Conservation (phyloP, 192 early-diverging fungal species). For the Gamsiella multidivaricata region DNA sequence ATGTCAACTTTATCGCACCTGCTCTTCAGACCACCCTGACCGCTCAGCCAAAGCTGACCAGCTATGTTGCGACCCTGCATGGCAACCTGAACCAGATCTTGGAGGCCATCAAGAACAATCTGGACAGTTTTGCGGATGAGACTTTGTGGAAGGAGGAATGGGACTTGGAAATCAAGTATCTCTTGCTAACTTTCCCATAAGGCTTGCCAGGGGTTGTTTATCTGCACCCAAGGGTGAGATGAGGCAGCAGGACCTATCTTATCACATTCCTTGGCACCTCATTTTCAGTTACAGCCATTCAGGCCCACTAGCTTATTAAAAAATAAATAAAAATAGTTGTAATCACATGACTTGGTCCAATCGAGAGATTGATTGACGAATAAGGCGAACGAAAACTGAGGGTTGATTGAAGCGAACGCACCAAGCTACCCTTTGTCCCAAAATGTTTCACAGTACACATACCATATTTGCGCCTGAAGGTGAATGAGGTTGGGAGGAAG, state of each 20-base stretch:
- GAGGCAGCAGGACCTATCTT: conserved; percentile 6
- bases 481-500: too few species aligned
- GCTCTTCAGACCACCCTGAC: conserved; percentile 15
- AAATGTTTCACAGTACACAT: too few species aligned
- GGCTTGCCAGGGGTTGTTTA: too few species aligned
- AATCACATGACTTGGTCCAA: too few species aligned
- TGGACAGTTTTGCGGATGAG: conserved; percentile 34
- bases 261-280: background rate
- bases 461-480: too few species aligned
- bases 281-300: background rate
- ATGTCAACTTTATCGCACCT: conserved; percentile 29
- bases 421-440: too few species aligned
- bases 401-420: too few species aligned
- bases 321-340: background rate
- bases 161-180: conserved; percentile 41
- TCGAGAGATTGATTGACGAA: too few species aligned
- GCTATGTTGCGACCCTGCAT: conserved; percentile 13
- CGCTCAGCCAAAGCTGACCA: conserved; percentile 18
- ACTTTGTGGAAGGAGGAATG: conserved; percentile 27
- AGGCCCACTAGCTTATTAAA: background rate
- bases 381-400: too few species aligned
- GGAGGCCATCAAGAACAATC: conserved; percentile 22
- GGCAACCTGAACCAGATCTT: conserved; percentile 49
- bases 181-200: conserved; percentile 53
- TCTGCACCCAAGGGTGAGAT: background rate